These are phyloP conservation scores for Leccinum subgranulosum DNA, from an alignment of 768 basidiomycete species.

Conservation along the genomic window DNA sequence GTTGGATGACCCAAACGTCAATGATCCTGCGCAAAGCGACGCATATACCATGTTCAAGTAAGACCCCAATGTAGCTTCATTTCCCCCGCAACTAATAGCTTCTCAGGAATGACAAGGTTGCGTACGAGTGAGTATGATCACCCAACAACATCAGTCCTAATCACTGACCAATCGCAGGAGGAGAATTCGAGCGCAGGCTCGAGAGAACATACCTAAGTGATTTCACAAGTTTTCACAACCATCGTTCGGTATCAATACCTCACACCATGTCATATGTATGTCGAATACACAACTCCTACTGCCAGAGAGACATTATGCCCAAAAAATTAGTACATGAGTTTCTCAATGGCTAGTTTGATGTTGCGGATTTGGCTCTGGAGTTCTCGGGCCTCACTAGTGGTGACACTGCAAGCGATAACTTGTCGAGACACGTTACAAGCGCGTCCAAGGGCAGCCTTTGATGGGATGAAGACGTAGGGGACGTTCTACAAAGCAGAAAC, in stretches of 20 bases:
- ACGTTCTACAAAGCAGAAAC: slow-evolving; percentile 63
- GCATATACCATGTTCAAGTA: slow-evolving; percentile 99
- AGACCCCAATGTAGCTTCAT: slow-evolving; percentile 29
- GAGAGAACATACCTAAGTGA: slow-evolving; percentile 86
- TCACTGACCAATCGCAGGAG: slow-evolving; percentile 45
- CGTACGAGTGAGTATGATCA: slow-evolving; percentile 73
- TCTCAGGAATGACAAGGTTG: slow-evolving; percentile 83
- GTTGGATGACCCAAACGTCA: slow-evolving; percentile 92
- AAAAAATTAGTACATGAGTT: slow-evolving; percentile 43
- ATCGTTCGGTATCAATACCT: not conserved
- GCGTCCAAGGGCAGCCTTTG: slow-evolving; percentile 92
- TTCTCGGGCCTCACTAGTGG: slow-evolving; percentile 94
- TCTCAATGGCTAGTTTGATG: slow-evolving; percentile 82
- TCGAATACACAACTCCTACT: slow-evolving; percentile 9
- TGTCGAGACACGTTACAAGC: slow-evolving; percentile 95
- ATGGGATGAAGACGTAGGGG: slow-evolving; percentile 92
- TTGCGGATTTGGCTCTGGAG: slow-evolving; percentile 84
- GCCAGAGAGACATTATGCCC: not conserved
- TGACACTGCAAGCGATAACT: slow-evolving; percentile 93
- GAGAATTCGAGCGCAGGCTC: slow-evolving; percentile 79
- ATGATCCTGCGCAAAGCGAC: slow-evolving; percentile 97
- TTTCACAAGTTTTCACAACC: not conserved
- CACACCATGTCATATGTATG: slow-evolving; percentile 8
- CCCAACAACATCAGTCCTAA: not conserved
- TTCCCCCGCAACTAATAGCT: slow-evolving; percentile 7